A percentile compares a stretch with the other conserved stretches of the same genome.
phyloP scores from a whole-genome alignment of 129 eudicot genomes.

The Tagetes erecta region DNA sequence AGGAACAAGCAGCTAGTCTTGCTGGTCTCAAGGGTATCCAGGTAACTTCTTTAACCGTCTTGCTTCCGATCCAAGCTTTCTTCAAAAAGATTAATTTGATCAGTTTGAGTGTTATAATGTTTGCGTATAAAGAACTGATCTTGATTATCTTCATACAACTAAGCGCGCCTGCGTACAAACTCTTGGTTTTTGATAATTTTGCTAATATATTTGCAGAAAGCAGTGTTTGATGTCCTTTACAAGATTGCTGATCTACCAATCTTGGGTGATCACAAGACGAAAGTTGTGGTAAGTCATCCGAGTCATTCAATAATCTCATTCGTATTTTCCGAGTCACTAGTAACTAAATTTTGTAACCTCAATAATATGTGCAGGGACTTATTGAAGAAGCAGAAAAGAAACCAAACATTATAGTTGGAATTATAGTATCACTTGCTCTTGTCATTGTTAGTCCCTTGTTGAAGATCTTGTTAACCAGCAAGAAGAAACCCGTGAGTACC shows the following conservation, averaged over 20 bases:
- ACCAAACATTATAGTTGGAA: slow-evolving; percentile 65
- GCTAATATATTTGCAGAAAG: slow-evolving; percentile 52
- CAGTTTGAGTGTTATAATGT: background rate
- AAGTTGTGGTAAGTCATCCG: slow-evolving; percentile 61
- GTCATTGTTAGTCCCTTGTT: slow-evolving; percentile 48
- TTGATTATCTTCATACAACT: background rate
- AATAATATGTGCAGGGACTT: slow-evolving; percentile 52
- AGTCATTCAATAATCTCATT: background rate
- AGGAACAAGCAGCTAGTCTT: slow-evolving; percentile 39
- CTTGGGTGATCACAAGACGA: slow-evolving; percentile 75
- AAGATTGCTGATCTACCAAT: slow-evolving; percentile 82
- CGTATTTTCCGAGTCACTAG: background rate
- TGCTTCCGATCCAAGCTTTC: background rate
- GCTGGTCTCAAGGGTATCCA: slow-evolving; percentile 56
- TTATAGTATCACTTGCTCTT: slow-evolving; percentile 51
- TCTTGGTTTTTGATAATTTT: background rate
- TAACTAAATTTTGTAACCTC: background rate
- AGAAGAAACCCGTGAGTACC: slow-evolving; percentile 58
- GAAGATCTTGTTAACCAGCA: slow-evolving; percentile 56
- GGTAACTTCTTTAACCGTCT: slow-evolving; percentile 40
- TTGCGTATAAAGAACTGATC: background rate
- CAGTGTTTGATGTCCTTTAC: slow-evolving; percentile 76
- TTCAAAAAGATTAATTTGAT: background rate
- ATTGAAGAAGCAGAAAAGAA: slow-evolving; percentile 85
- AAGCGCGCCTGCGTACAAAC: background rate